Evolutionary conservation across 1,139 yeast species (phyloP).

Genomic region (Hansenula sp.): DNA sequence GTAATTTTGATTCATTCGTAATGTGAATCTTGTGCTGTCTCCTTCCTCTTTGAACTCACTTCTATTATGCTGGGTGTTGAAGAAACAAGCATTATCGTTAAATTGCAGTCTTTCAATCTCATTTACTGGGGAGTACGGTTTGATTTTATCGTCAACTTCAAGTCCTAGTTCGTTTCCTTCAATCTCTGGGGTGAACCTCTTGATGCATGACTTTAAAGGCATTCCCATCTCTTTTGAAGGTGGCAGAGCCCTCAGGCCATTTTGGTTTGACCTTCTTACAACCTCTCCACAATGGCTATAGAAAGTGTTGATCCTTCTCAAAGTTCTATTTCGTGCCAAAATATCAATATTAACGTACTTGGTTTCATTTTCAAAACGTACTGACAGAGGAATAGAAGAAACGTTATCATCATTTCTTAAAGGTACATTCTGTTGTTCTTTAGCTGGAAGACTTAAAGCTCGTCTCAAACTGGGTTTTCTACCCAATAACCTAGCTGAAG

Average conservation of each 20-base stretch:
- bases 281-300: neutral
- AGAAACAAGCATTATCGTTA: no score
- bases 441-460: no score
- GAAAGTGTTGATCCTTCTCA: neutral
- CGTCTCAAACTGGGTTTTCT: no score
- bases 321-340: neutral
- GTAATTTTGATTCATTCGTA: no score
- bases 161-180: no score
- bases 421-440: neutral
- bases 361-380: neutral
- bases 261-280: neutral
- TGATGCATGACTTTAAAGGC: neutral
- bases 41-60: no score
- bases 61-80: no score
- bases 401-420: neutral
- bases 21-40: no score
- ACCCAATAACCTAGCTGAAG: no score
- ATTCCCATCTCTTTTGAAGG: neutral
- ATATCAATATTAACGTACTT: neutral
- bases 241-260: neutral
- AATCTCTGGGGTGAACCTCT: neutral
- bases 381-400: neutral
- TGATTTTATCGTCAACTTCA: no score
- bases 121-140: no score
- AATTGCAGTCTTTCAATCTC: no score